A percentile compares a stretch with the other conserved stretches of the same genome.
Conservation (phyloP, 2,329 filamentous ascomycete genomes). For the Xylariales sp. region DNA sequence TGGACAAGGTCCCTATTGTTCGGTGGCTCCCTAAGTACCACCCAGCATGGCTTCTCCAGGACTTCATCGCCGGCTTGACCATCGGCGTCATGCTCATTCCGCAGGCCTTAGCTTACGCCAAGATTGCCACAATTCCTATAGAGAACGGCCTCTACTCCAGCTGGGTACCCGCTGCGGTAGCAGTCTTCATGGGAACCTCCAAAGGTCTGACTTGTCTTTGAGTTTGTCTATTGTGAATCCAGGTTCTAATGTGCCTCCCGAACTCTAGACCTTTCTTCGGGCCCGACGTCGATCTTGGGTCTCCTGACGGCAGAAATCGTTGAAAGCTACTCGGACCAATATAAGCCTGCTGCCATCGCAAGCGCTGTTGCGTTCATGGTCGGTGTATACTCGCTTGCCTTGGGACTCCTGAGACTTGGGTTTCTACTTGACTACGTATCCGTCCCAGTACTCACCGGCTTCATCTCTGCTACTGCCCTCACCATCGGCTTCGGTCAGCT, state of each 20-base stretch:
- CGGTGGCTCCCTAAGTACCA: constrained; percentile 61
- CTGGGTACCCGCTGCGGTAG: constrained; percentile 54
- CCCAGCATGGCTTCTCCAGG: constrained; percentile 55
- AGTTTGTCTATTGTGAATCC: background rate
- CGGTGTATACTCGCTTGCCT: constrained; percentile 53
- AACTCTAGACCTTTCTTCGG: constrained; percentile 51
- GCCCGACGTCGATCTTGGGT: constrained; percentile 61
- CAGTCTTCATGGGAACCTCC: constrained; percentile 57
- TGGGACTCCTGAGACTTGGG: constrained; percentile 59
- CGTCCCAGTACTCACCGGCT: constrained; percentile 58
- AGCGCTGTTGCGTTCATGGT: constrained; percentile 60
- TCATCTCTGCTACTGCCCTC: constrained; percentile 62
- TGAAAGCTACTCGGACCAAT: constrained; percentile 45
- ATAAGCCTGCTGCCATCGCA: constrained; percentile 50
- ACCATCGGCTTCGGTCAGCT: constrained; percentile 64
- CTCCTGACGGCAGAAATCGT: constrained; percentile 60
- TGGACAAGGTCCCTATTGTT: constrained; percentile 57
- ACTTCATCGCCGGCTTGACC: constrained; percentile 57
- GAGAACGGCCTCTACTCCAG: constrained; percentile 56
- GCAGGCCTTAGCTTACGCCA: constrained; percentile 57
- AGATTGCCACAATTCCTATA: constrained; percentile 57
- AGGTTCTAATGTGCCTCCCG: no score
- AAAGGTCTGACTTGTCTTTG: constrained; percentile 39
- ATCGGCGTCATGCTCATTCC: constrained; percentile 58
- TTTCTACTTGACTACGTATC: constrained; percentile 65